Percentiles rank a stretch among this genome's conserved stretches.
phyloP scores from a whole-genome alignment of 2,329 filamentous ascomycete species.

The Talaromyces atroroseus region DNA sequence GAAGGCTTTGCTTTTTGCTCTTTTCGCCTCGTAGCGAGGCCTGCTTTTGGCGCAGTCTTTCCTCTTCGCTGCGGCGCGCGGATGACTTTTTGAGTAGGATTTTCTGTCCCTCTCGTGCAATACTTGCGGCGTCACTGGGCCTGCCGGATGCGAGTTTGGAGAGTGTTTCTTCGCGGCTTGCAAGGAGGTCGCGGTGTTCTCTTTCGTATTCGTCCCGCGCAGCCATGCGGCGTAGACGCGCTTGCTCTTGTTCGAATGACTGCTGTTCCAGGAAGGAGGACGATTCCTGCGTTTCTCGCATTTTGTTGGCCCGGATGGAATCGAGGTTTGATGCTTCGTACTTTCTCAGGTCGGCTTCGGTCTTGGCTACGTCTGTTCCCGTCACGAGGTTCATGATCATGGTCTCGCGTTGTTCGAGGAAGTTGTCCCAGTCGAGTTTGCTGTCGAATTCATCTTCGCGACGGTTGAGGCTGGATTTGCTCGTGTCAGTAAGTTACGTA shows the following conservation, averaged over 20 bases:
- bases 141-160: conserved; percentile 61
- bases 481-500: background rate
- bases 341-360: conserved; percentile 53
- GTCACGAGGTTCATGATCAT: conserved; percentile 83
- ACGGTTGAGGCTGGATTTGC: conserved; percentile 67
- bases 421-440: conserved; percentile 81
- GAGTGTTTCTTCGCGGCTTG: conserved; percentile 64
- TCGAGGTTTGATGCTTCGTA: conserved; percentile 68
- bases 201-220: conserved; percentile 65
- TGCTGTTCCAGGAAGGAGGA: conserved; percentile 43
- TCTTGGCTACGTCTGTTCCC: conserved; percentile 61
- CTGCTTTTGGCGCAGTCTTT: conserved; percentile 42
- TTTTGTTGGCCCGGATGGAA: conserved; percentile 51
- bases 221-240: conserved; percentile 56
- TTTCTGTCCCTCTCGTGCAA: conserved; percentile 49
- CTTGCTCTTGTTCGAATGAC: conserved; percentile 61
- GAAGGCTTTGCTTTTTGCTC: conserved; percentile 18
- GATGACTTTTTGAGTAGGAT: conserved; percentile 70
- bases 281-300: conserved; percentile 44
- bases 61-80: conserved; percentile 51
- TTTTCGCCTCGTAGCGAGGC: conserved; percentile 33
- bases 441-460: conserved; percentile 86
- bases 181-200: conserved; percentile 59
- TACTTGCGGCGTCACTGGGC: conserved; percentile 52
- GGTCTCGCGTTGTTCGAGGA: conserved; percentile 86